phyloP scores from a whole-genome alignment of 108 stramenopile genomes.

The Fistulifera pelliculosa region DNA sequence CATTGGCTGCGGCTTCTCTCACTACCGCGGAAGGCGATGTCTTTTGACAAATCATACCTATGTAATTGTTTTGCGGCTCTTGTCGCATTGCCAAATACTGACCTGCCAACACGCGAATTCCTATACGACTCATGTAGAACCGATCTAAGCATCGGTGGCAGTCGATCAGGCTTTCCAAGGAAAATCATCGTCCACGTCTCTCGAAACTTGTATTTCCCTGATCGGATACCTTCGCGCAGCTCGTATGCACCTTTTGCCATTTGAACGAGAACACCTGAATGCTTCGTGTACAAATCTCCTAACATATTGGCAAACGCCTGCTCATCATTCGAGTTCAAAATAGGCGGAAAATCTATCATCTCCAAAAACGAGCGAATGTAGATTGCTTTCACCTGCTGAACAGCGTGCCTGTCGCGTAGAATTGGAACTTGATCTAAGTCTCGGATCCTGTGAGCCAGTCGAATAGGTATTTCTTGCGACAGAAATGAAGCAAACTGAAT shows the following conservation, averaged over 20 bases:
- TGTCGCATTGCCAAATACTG: conserved; percentile 49
- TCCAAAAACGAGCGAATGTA: conserved; percentile 88
- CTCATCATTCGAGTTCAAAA: conserved; percentile 54
- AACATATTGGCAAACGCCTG: conserved; percentile 70
- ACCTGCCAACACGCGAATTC: conserved; percentile 86
- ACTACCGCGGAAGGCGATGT: conserved; percentile 61
- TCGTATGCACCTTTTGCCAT: conserved; percentile 97
- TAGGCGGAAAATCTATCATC: conserved; percentile 57
- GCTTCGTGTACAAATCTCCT: conserved; percentile 87
- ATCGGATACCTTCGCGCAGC: conserved; percentile 64
- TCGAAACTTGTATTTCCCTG: not conserved
- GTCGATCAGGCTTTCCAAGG: conserved; percentile 27
- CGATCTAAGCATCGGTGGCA: conserved; percentile 78
- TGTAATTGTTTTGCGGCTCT: conserved; percentile 19
- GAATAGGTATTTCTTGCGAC: conserved; percentile 93
- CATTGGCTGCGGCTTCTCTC: conserved; percentile 63
- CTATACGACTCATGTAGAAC: conserved; percentile 81
- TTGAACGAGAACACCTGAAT: conserved; percentile 85
- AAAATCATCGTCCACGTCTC: conserved; percentile 1
- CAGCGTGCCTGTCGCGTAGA: conserved; percentile 57
- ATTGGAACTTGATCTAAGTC: conserved; percentile 82
- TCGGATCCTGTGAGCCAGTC: conserved; percentile 90
- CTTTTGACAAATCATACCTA: conserved; percentile 51
- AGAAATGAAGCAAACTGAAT: conserved; percentile 85
- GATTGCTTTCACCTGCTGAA: conserved; percentile 75